Percentiles rank a stretch among this genome's conserved stretches.
Evolutionary conservation across 2,329 filamentous ascomycete species (phyloP).

Genomic region (Gnomoniopsis smithogilvyi): DNA sequence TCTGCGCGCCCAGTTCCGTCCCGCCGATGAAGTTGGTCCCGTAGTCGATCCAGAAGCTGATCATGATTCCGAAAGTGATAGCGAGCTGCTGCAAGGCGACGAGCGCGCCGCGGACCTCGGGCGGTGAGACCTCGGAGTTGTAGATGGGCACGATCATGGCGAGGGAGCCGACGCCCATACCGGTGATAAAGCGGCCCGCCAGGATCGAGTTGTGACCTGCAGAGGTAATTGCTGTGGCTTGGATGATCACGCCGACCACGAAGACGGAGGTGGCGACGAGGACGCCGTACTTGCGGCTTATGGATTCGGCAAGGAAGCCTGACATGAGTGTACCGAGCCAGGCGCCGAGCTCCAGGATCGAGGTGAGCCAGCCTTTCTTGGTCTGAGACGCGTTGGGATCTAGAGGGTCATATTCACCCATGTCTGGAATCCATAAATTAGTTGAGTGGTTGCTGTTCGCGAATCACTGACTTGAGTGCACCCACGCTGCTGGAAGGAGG

Average conservation of each 20-base stretch:
- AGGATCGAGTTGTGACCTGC: constrained; percentile 39
- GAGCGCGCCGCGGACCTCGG: constrained; percentile 45
- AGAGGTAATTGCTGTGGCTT: constrained; percentile 56
- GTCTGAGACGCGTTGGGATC: constrained; percentile 43
- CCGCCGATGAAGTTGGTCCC: constrained; percentile 66
- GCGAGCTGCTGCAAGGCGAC: constrained; percentile 49
- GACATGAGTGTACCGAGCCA: constrained; percentile 72
- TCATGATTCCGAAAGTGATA: constrained; percentile 62
- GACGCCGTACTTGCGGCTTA: constrained; percentile 68
- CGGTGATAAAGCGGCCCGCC: constrained; percentile 31
- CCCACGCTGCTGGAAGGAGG: constrained; percentile 48
- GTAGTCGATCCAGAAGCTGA: constrained; percentile 62
- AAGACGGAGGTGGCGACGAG: constrained; percentile 65
- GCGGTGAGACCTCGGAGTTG: constrained; percentile 46
- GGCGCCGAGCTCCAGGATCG: constrained; percentile 73
- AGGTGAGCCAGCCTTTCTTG: constrained; percentile 58
- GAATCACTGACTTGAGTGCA: background rate
- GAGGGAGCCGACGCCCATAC: constrained; percentile 66
- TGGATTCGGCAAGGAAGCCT: constrained; percentile 66
- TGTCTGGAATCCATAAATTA: constrained; percentile 36
- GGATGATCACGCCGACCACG: constrained; percentile 66
- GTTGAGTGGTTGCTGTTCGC: background rate
- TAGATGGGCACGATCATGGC: constrained; percentile 57
- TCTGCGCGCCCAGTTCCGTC: constrained; percentile 44
- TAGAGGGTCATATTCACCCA: constrained; percentile 50